Evolutionary conservation across 2,329 filamentous ascomycete species (phyloP), one percentile per base, ranked within the genome.

Genomic region (Exophiala sp.): DNA sequence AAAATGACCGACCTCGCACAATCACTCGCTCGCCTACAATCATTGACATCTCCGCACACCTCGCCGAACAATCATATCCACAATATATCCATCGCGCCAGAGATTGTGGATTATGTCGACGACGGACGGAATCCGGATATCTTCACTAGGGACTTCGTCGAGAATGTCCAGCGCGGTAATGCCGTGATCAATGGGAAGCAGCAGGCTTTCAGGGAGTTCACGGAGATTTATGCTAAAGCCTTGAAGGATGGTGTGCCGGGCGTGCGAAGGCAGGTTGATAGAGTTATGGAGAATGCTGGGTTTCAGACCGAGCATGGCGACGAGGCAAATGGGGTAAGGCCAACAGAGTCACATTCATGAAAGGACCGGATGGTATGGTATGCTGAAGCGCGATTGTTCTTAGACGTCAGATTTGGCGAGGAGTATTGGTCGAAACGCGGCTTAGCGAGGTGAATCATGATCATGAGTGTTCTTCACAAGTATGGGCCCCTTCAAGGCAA

Each of bases 81-180:
- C 16, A 71, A 73, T 49, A 75, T 82, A 54, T 72, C 78, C 44
- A 75, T 86, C 1, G 82, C 83, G 0, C 76, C 80, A 3, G 82
- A 85, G 61, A 80, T 86, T 32, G 79, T 84, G 59, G 75, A 77
- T 51, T 86, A 85, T 65, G 81, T 86, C 33, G 82, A 85, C 62
- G 73, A 77, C 16, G 78, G 80, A 14, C 79, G 83, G 18, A 86
- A 86, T 63, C 83, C 83, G 6, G 83, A 86, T 62, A 85, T 86
- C 61, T 86, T 84, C 68, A 85, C 82, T 7, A 76, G 83, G 42
- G 82, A 86, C 61, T 84, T 85, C 59, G 80, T 86, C 41, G 83
- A 86, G 68, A 72, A 81, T 24, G 80, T 83, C 7, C 82, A 85
- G 70, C 75, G 78, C 57, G 77, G 78, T 45, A 86, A 86, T 59